Evolutionary conservation across 805 yeast genomes (phyloP).

Genomic region (Metschnikowia santaceciliae): DNA sequence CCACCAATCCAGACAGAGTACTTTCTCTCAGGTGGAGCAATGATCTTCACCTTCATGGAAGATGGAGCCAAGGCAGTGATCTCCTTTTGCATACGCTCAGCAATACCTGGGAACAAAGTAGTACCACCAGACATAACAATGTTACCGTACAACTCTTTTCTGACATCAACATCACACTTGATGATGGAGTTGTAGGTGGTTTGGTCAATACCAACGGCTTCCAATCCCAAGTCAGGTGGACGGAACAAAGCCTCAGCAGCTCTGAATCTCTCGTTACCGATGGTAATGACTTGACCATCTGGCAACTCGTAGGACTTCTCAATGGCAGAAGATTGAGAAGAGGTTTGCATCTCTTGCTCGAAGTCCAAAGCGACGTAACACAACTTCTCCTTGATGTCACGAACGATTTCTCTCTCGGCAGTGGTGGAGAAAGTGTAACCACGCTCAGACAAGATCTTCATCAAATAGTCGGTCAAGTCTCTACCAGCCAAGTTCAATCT

Average conservation of each 20-base stretch:
- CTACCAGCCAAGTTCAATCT: conserved; percentile 99
- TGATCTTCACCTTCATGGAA: conserved; percentile 98
- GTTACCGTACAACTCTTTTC: conserved; percentile 98
- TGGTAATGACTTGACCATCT: conserved; percentile 99
- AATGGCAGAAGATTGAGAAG: conserved; percentile 95
- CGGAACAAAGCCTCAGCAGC: conserved; percentile 99
- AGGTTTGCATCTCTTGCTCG: conserved; percentile 99
- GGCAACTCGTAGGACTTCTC: conserved; percentile 99
- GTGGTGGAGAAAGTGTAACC: conserved; percentile 98
- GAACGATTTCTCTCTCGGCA: conserved; percentile 96
- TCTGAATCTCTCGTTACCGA: conserved; percentile 99
- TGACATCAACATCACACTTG: conserved; percentile 98
- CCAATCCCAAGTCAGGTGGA: conserved; percentile 85
- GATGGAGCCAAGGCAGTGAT: conserved; percentile 99
- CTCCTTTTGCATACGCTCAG: conserved; percentile 99
- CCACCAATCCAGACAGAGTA: conserved; percentile 99
- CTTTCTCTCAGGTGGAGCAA: conserved; percentile 99
- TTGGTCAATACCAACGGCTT: conserved; percentile 99
- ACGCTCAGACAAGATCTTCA: conserved; percentile 97
- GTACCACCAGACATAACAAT: conserved; percentile 99
- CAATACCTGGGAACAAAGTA: conserved; percentile 99
- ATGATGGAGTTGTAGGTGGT: conserved; percentile 91
- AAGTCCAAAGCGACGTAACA: conserved; percentile 99
- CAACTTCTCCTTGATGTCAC: conserved; percentile 96
- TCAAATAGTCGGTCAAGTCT: conserved; percentile 97